Percentiles rank a stretch among this genome's conserved stretches.
phyloP scores from a whole-genome alignment of 2,329 filamentous ascomycete species.

The Elsinoe ampelina region DNA sequence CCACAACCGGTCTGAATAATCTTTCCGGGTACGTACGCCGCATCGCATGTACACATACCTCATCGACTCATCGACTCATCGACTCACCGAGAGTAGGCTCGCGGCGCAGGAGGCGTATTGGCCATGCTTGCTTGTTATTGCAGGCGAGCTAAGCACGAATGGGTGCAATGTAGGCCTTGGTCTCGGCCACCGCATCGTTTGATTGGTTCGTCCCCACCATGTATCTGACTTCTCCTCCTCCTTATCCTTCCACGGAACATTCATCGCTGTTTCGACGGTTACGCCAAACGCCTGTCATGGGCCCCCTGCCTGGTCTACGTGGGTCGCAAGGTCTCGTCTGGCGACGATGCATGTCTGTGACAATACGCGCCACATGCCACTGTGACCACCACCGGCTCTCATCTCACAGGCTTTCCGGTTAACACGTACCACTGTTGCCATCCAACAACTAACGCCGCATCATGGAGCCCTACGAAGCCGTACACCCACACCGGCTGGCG shows the following conservation, averaged over 20 bases:
- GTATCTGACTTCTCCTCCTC: background rate
- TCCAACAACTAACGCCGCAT: slow-evolving; percentile 8
- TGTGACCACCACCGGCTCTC: background rate
- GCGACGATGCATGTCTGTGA: slow-evolving; percentile 3
- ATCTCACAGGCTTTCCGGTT: slow-evolving; percentile 6
- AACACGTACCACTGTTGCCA: slow-evolving; percentile 10
- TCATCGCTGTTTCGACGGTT: slow-evolving; percentile 12
- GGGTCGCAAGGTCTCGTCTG: slow-evolving; percentile 6
- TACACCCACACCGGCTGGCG: slow-evolving; percentile 12
- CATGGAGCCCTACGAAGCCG: background rate
- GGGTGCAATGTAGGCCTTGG: slow-evolving; percentile 3
- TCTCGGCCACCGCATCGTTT: background rate
- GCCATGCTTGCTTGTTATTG: slow-evolving; percentile 2
- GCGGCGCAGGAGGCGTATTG: slow-evolving; percentile 2
- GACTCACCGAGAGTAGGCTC: background rate
- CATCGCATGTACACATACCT: slow-evolving; percentile 6
- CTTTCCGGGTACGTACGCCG: background rate
- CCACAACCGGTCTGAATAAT: slow-evolving; percentile 7
- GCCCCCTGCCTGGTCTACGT: background rate
- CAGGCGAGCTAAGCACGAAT: slow-evolving; percentile 9
- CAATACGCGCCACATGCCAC: slow-evolving; percentile 8
- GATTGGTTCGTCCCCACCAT: background rate
- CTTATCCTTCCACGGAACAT: slow-evolving; percentile 4
- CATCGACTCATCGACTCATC: background rate
- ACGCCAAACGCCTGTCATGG: slow-evolving; percentile 11